phyloP scores from a whole-genome alignment of 2,329 filamentous ascomycete genomes.

The Arthrobotrys entomopaga region DNA sequence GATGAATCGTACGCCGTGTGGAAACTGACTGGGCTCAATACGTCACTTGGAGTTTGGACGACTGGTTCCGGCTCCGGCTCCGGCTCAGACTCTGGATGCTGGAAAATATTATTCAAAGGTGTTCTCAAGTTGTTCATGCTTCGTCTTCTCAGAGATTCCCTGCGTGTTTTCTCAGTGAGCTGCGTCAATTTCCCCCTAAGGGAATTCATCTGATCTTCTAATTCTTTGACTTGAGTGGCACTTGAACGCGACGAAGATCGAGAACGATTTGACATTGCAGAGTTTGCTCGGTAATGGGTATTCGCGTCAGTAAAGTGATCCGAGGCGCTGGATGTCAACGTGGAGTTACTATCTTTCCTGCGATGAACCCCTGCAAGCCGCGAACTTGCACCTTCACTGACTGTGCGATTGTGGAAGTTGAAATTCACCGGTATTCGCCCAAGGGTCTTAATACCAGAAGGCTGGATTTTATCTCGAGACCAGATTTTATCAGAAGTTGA shows the following conservation, averaged over 20 bases:
- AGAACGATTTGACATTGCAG: slow-evolving; percentile 47
- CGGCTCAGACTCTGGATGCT: slow-evolving; percentile 23
- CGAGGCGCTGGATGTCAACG: slow-evolving; percentile 47
- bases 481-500: slow-evolving; percentile 20
- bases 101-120: slow-evolving; percentile 53
- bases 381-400: slow-evolving; percentile 51
- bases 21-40: slow-evolving; percentile 41
- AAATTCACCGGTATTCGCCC: slow-evolving; percentile 39
- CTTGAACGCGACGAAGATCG: slow-evolving; percentile 49
- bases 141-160: slow-evolving; percentile 45
- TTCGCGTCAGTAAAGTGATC: slow-evolving; percentile 47
- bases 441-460: slow-evolving; percentile 46
- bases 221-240: slow-evolving; percentile 47
- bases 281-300: slow-evolving; percentile 37
- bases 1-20: slow-evolving; percentile 42
- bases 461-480: slow-evolving; percentile 32
- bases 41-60: slow-evolving; percentile 21
- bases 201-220: slow-evolving; percentile 52
- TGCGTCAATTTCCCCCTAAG: slow-evolving; percentile 47
- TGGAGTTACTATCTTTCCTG: slow-evolving; percentile 46
- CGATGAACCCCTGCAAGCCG: slow-evolving; percentile 26
- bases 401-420: slow-evolving; percentile 52
- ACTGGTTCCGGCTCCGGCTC: slow-evolving; percentile 22
- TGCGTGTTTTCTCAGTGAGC: slow-evolving; percentile 48
- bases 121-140: slow-evolving; percentile 51